These are phyloP conservation scores for Saturnispora sekii DNA, from an alignment of 805 yeast genomes.

Conservation along the genomic window DNA sequence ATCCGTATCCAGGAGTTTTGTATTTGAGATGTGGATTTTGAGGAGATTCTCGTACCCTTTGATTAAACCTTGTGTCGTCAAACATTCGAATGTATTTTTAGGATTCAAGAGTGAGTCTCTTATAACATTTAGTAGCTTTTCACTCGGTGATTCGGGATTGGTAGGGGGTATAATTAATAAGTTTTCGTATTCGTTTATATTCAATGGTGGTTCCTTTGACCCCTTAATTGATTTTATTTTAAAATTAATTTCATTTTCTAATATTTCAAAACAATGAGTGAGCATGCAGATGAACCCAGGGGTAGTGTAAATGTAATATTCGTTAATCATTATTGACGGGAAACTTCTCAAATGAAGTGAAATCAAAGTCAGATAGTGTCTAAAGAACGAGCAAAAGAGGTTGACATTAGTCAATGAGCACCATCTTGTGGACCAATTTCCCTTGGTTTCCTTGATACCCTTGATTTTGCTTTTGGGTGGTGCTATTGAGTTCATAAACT, in stretches of 20 bases:
- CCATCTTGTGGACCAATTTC: conserved; percentile 58
- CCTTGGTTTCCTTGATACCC: conserved; percentile 49
- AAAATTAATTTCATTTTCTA: conserved; percentile 18
- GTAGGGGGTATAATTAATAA: conserved; percentile 6
- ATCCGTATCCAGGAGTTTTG: conserved; percentile 18
- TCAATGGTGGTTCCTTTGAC: conserved; percentile 2
- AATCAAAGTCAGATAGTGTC: conserved; percentile 40
- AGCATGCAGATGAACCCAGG: conserved; percentile 41
- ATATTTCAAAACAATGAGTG: conserved; percentile 36
- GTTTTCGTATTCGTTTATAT: not conserved
- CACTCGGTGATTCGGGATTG: conserved; percentile 18
- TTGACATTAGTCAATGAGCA: conserved; percentile 41
- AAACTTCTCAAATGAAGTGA: conserved; percentile 17
- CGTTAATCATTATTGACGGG: conserved; percentile 9
- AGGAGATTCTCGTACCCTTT: conserved; percentile 18
- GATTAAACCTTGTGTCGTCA: conserved; percentile 16
- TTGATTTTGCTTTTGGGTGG: conserved; percentile 30
- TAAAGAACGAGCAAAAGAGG: conserved; percentile 49
- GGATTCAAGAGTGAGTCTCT: conserved; percentile 29
- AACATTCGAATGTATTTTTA: conserved; percentile 22
- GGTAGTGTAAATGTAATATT: conserved; percentile 17
- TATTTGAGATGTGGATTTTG: conserved; percentile 18
- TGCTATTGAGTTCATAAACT: conserved; percentile 27
- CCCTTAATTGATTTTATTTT: conserved; percentile 1
- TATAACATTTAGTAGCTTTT: conserved; percentile 26